These are phyloP conservation scores for Nigrospora osmanthi DNA, from an alignment of 2,329 filamentous ascomycete genomes.

Conservation along the genomic window DNA sequence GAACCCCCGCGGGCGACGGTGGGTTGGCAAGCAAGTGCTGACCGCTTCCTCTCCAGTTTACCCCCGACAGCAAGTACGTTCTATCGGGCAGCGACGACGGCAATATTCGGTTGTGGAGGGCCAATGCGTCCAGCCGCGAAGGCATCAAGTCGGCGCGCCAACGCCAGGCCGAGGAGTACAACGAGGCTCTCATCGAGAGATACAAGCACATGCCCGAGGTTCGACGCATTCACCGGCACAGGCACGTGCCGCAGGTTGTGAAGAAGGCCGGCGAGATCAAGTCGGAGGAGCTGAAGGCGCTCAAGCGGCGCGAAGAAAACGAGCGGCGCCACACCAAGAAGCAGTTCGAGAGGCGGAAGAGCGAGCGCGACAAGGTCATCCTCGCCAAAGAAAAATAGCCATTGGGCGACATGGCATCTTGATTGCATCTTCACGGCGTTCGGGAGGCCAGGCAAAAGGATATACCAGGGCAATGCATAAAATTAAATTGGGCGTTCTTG, in stretches of 20 bases:
- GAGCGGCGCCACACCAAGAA: conserved; percentile 86
- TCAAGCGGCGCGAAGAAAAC: conserved; percentile 91
- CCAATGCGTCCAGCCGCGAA: conserved; percentile 73
- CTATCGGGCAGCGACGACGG: conserved; percentile 80
- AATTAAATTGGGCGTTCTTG: too few relatives aligned
- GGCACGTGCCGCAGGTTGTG: conserved; percentile 84
- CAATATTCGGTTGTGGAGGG: conserved; percentile 83
- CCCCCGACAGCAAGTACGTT: conserved; percentile 82
- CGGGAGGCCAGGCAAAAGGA: background rate
- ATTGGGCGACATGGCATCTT: background rate
- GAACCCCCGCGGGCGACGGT: too few relatives aligned
- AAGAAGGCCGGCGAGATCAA: conserved; percentile 98
- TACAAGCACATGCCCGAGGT: conserved; percentile 97
- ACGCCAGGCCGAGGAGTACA: conserved; percentile 85
- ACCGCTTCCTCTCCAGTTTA: conserved; percentile 53
- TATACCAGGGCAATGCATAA: background rate
- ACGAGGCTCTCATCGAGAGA: conserved; percentile 71
- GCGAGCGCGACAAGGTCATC: conserved; percentile 90
- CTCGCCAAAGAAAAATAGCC: conserved; percentile 53
- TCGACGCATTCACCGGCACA: conserved; percentile 78
- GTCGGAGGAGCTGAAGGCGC: conserved; percentile 73
- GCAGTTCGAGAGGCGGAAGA: conserved; percentile 63
- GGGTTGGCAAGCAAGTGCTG: background rate
- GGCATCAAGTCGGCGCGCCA: conserved; percentile 82
- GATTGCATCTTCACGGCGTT: conserved; percentile 1